Base-by-base conservation (phyloP, 2,329 filamentous ascomycete species). In the Fusarium sp. region DNA sequence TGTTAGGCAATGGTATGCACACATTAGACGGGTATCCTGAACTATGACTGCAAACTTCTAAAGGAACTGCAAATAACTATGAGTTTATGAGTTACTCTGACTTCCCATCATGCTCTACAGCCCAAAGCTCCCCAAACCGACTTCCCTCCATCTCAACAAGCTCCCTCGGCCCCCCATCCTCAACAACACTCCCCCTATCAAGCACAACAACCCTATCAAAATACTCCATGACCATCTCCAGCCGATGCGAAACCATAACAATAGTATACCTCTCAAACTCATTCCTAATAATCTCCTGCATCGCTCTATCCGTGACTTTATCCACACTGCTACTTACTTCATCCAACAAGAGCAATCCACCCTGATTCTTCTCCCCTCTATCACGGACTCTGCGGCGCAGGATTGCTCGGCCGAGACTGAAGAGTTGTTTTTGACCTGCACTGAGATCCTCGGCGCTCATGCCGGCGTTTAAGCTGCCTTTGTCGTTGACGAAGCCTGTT, bases 381-480 rank as follows among this genome's bases (percentile, higher is more conserved):
- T 75, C 69, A 4, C 73, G 67, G 1, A 74, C 67, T 2, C 72
- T 53, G 3, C 72, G 60, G 7, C 84, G 78, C 10, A 91, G 76
- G 19, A 91, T 81, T 0, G 88, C 89, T 1, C 89, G 78, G 0
- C 86, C 89, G 2, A 92, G 82, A 66, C 85, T 88, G 69, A 92
- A 89, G 0, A 91, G 81, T 71, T 91, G 89, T 45, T 84, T 84
- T 75, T 91, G 89, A 0, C 90, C 90, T 34, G 85, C 83, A 7
- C 83, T 85, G 8, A 89, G 79, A 52, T 81, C 79, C 9, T 85
- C 81, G 3, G 82, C 78, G n/a, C 81, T 80, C 66, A 90, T 82
- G 3, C 61, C 69, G 0, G 74, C 74, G 4, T 72, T 65, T 0
- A 83, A 65, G 1, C 81, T 81, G 5, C 81, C 81, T 5, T 75